Evolutionary conservation across 441 rosid genomes (phyloP).

Genomic region (Eruca vesicaria): DNA sequence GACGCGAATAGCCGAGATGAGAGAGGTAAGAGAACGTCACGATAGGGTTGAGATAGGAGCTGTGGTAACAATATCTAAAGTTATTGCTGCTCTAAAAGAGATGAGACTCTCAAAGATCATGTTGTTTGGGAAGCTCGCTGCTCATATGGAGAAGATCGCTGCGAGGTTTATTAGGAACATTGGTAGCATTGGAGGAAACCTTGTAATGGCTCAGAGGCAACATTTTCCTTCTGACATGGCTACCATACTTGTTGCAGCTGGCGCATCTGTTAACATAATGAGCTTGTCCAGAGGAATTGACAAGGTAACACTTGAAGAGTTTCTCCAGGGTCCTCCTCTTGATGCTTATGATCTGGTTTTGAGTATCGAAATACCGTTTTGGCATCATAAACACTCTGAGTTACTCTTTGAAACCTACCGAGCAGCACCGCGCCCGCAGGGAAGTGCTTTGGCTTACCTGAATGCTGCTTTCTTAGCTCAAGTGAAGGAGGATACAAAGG

Average conservation of each 20-base stretch:
- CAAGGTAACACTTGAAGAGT: slow-evolving; percentile 57
- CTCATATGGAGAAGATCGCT: slow-evolving; percentile 80
- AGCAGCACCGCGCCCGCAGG: slow-evolving; percentile 79
- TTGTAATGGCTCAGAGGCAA: slow-evolving; percentile 76
- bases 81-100: slow-evolving; percentile 54
- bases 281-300: slow-evolving; percentile 24
- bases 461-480: slow-evolving; percentile 88
- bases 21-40: slow-evolving; percentile 38
- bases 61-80: slow-evolving; percentile 70
- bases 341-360: slow-evolving; percentile 50
- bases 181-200: slow-evolving; percentile 76
- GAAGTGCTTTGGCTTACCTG: slow-evolving; percentile 71
- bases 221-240: slow-evolving; percentile 83
- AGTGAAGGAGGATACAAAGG: slow-evolving; percentile 29
- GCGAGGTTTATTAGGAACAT: slow-evolving; percentile 58
- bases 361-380: slow-evolving; percentile 55
- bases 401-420: slow-evolving; percentile 69
- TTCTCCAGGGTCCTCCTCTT: slow-evolving; percentile 58
- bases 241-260: slow-evolving; percentile 66
- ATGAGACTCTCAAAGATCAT: slow-evolving; percentile 33
- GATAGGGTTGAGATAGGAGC: slow-evolving; percentile 74
- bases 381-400: slow-evolving; percentile 27
- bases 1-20: slow-evolving; percentile 57
- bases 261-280: slow-evolving; percentile 49
- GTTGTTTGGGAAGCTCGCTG: slow-evolving; percentile 55